Base-by-base conservation (phyloP, 2,329 filamentous ascomycete genomes). In the Exophiala sp. region DNA sequence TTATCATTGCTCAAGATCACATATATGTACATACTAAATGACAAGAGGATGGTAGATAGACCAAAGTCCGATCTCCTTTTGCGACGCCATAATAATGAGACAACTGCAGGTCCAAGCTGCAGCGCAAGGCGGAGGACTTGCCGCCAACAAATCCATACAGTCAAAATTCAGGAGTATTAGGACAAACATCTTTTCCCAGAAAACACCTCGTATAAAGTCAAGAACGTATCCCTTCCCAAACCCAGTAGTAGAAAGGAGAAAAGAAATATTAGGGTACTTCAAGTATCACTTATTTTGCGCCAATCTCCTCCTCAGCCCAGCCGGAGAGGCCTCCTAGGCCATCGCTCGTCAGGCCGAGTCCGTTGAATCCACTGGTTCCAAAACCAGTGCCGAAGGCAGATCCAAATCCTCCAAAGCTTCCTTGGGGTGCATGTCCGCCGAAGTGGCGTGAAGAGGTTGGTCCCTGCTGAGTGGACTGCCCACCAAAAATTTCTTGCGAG, bases 231-330 rank as follows among this genome's bases (percentile, higher is more conserved):
- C 18, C 33, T 33, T 38, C 47, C 24, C 48, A 20, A 39, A 44
- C 50, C 45, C 48, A 36, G 41, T 49, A 29, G 24, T 29, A 20
- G 18, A 35, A 36, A 33, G 2, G n/a, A 20, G 18, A 46, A 54
- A 57, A 36, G 35, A 53, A 50, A 43, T 12, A 9, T 48, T 49
- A 38, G 57, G 24, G 24, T 29, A 29, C 24, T 29, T 50, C 52
- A 54, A 24, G 48, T 21, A 40, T 47, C 45, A 65, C 58, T 55
- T 73, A 77, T 74, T 81, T 80, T 18, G 78, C 78, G 57, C 78
- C 77, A 58, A 83, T 77, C 65, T 84, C 82, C 69, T 85, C 82
- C 68, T 85, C 82, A 53, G 80, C 81, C 82, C 82, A 85, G 47
- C 82, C 82, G 12, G 78, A 79, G 50, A 85, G 72, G 41, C 77